Percentiles rank a stretch among this genome's conserved stretches.
Evolutionary conservation across 177 flowering plant genomes (phyloP).

Genomic region (Tripterygium wilfordii): DNA sequence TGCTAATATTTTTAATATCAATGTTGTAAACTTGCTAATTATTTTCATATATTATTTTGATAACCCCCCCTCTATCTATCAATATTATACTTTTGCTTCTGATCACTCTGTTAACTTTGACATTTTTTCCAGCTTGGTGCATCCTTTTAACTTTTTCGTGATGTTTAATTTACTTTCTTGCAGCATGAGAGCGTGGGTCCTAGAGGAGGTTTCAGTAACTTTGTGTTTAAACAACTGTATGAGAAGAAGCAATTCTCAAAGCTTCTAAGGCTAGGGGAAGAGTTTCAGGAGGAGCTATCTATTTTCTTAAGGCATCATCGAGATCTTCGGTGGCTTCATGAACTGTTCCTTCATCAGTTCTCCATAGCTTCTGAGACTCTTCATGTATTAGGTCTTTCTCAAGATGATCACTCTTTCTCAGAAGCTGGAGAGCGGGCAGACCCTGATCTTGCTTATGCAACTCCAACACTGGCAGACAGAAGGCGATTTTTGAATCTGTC

Average conservation of each 20-base stretch:
- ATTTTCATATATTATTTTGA: no score
- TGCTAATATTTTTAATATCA: no score
- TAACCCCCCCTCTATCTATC: no score
- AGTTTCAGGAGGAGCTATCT: constrained; percentile 80
- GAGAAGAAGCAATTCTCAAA: constrained; percentile 54
- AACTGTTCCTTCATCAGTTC: constrained; percentile 72
- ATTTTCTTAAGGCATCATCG: constrained; percentile 61
- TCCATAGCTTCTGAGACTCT: constrained; percentile 86
- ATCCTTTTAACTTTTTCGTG: no score
- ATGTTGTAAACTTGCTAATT: no score
- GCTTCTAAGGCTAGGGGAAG: constrained; percentile 93
- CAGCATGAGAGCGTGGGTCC: constrained; percentile 92
- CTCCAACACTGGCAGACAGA: constrained; percentile 51
- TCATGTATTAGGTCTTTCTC: constrained; percentile 71
- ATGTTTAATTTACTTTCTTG: no score
- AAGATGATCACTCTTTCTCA: constrained; percentile 30
- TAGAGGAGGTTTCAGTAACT: constrained; percentile 81
- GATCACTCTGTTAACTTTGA: background rate
- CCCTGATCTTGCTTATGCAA: constrained; percentile 7
- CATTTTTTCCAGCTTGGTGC: background rate
- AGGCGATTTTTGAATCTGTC: constrained; percentile 72
- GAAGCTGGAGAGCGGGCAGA: constrained; percentile 29
- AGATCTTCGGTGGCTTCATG: constrained; percentile 92
- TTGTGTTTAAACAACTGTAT: constrained; percentile 67
- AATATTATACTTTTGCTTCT: background rate